Base-by-base conservation (phyloP, 1,284 basidiomycete species). In the Fistulinella cinereoalba region DNA sequence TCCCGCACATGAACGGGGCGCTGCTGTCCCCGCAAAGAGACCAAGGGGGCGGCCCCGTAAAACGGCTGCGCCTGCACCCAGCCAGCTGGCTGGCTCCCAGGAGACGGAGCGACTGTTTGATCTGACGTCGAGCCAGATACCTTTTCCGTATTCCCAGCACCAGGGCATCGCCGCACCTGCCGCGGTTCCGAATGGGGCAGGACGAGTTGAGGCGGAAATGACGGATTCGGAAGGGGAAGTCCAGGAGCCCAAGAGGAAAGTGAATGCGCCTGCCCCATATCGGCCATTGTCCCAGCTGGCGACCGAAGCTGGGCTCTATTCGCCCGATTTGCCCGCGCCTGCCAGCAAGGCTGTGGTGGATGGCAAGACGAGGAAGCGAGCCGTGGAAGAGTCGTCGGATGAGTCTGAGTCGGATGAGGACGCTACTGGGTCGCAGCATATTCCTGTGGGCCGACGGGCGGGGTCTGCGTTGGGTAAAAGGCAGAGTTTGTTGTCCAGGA, bases 361-460 rank as follows among this genome's bases (percentile, higher is more conserved):
- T 24, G 57, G 63, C 44, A 62, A 63, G 38, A 49, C 57, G 19
- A 58, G 56, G 46, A 69, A 70, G 44, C 57, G 70, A 39, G 70
- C 69, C 42, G 56, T 49, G 34, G 59, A 57, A 6, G 61, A 64
- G 22, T 59, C 71, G 13, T 68, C 68, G 16, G 62, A 67, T 10
- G 73, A 64, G 40, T 74, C 67, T 11, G 73, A 75, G 24, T 57
- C 58, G n/a, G 57, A 59, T 22, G 28, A 69, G 15, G 75, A 74
- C 7, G 71, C 52, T 11, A 56, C 53, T 41, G 52, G 62, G 25
- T 54, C 60, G 42, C 80, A 74, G 15, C 81, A 84, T 60, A 85
- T 86, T 37, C 84, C 84, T 29, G 71, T 66, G 53, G 68, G 69
- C 16, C 72, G 79, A 50, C 68, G 72, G 49, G 83, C 83, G 25